Base-by-base conservation (phyloP, 1,284 basidiomycete genomes). In the Spongispora temasekensis region DNA sequence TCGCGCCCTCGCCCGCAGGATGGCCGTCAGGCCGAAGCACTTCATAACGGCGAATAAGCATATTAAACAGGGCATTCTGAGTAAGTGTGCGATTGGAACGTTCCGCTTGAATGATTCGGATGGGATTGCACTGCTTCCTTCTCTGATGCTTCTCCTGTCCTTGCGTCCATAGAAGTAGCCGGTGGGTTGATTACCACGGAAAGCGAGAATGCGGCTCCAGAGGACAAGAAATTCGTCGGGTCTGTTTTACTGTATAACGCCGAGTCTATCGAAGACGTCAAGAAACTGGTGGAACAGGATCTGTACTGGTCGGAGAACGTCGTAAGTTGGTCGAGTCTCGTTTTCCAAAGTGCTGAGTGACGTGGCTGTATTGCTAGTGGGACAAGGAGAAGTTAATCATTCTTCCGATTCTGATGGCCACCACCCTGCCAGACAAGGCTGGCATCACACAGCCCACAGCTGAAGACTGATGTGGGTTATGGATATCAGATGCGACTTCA, bases 271-370 rank as follows among this genome's bases (percentile, higher is more conserved):
- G 80, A 79, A 31, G 77, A 78, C n/a, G 84, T 78, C 37, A 78
- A 71, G 66, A 76, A 76, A 59, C 65, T 80, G 52, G 73, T 86
- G n/a, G 79, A 85, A 65, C 66, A 67, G 30, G 85, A 87, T 65
- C 66, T 85, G 5, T 87, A 86, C 66, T 85, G 82, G 71, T 83
- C 76, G 17, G 75, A 76, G 60, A 78, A 78, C 44, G 85, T 87
- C 51, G 85, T 86, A 64, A 76, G 83, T 80, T 17, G 58, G 23
- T 28, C 27, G 15, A 27, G 31, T 54, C 31, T 9, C 15, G 40
- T 54, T 61, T 37, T 46, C 19, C 56, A 50, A 19, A 55, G 51
- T 32, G 7, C 59, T 50, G 46, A 64, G 53, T 31, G 42, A 58
- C 48, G n/a, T 56, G 44, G 40, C 35, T 35, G 32, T 37, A 44